Evolutionary conservation across 163 green algal genomes (phyloP).

Genomic region (Chloroidium sp.): DNA sequence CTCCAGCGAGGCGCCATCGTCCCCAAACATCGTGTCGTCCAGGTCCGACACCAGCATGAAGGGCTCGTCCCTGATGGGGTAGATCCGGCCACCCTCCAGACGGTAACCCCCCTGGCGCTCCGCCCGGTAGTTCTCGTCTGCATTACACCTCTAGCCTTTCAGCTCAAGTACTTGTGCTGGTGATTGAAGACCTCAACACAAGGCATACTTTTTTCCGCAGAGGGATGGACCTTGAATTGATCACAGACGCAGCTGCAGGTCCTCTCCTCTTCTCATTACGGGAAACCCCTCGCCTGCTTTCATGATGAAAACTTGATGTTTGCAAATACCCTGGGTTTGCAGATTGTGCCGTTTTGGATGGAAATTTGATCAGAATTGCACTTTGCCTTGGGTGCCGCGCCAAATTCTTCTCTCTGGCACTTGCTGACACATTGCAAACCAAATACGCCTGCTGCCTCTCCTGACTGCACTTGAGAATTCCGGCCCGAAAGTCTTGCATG

Average conservation of each 20-base stretch:
- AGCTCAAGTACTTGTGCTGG: no score
- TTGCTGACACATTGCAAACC: no score
- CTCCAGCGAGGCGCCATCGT: constrained; percentile 33
- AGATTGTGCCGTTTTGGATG: no score
- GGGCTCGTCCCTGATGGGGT: constrained; percentile 30
- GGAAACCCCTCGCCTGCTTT: neutral
- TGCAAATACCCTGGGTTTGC: no score
- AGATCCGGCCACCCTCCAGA: constrained; percentile 33
- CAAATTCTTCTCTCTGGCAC: no score
- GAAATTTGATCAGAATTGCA: no score
- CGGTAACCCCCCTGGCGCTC: constrained; percentile 33
- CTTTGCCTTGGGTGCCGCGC: no score
- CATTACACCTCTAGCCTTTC: neutral
- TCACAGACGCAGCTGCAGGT: no score
- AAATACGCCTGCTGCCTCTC: no score
- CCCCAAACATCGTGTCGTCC: constrained; percentile 80
- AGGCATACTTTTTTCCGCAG: neutral
- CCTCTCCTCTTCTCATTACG: neutral
- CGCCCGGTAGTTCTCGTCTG: constrained; percentile 56
- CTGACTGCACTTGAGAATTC: no score
- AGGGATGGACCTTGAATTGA: no score
- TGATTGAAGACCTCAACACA: neutral
- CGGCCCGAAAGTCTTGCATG: no score
- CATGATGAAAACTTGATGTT: neutral
- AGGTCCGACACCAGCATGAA: constrained; percentile 48